phyloP scores from a whole-genome alignment of 371 early-diverging fungal species.

The Apophysomyces trapeziformis region DNA sequence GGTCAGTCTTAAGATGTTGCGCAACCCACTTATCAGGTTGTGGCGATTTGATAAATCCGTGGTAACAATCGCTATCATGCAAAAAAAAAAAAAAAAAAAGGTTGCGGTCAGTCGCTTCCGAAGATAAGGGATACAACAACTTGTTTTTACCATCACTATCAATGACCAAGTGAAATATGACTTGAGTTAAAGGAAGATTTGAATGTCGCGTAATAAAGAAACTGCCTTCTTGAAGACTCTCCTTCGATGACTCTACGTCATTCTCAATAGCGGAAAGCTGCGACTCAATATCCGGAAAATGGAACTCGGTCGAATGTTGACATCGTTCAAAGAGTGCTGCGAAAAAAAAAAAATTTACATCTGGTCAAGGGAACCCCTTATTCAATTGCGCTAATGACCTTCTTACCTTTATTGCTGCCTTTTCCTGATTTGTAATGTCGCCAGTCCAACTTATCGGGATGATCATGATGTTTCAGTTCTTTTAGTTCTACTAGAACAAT shows the following conservation, averaged over 20 bases:
- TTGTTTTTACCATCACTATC: conserved; percentile 50
- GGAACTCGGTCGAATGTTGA: conserved; percentile 75
- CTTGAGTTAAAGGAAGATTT: conserved; percentile 74
- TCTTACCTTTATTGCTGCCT: conserved; percentile 65
- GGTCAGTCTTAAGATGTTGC: conserved; percentile 66
- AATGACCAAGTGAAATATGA: conserved; percentile 73
- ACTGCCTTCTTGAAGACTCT: conserved; percentile 62
- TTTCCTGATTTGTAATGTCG: conserved; percentile 62
- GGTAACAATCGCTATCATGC: conserved; percentile 30
- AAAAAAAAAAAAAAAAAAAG: background rate
- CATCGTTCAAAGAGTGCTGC: conserved; percentile 69
- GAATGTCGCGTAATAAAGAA: conserved; percentile 81
- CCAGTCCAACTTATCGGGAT: conserved; percentile 42
- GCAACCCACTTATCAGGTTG: conserved; percentile 62
- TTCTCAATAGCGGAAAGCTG: conserved; percentile 65
- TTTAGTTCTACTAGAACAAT: conserved; percentile 63
- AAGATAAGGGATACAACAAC: conserved; percentile 1
- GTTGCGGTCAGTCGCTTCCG: too few relatives aligned
- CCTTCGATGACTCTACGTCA: conserved; percentile 41
- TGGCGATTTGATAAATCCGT: conserved; percentile 56
- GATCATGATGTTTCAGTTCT: conserved; percentile 44
- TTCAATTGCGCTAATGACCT: background rate
- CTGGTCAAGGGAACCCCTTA: background rate
- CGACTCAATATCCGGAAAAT: conserved; percentile 71
- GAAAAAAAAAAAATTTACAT: background rate